Evolutionary conservation across 768 basidiomycete species (phyloP).

Genomic region (Mycena venus): DNA sequence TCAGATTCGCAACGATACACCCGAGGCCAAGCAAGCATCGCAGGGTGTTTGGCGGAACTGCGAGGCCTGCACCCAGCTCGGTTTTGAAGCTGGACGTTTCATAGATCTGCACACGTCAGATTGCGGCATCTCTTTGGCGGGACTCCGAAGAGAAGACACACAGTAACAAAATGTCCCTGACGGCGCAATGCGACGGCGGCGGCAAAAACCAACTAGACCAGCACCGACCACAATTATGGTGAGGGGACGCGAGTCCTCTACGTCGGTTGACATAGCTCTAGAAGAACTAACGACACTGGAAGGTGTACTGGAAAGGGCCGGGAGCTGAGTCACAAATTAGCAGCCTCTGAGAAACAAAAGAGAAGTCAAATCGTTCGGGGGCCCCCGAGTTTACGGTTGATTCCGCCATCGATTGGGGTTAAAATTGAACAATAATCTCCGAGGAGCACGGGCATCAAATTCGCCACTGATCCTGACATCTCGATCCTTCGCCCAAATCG

Average conservation of each 20-base stretch:
- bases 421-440: neutral
- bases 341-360: neutral
- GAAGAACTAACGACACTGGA: neutral
- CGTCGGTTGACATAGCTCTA: neutral
- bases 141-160: neutral
- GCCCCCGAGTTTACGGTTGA: neutral
- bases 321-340: neutral
- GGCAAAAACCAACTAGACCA: conserved; percentile 28
- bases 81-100: conserved; percentile 26
- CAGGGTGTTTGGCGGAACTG: conserved; percentile 24
- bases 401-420: neutral
- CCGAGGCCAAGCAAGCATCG: conserved; percentile 23
- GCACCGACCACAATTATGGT: conserved; percentile 23
- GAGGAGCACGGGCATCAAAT: neutral
- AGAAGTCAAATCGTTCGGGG: neutral
- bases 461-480: neutral
- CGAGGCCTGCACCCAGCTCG: conserved; percentile 28
- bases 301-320: neutral
- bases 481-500: neutral
- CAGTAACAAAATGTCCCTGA: conserved; percentile 17
- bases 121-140: neutral
- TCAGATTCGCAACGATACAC: conserved; percentile 9
- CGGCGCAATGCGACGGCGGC: conserved; percentile 27
- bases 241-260: neutral
- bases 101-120: conserved; percentile 18